phyloP scores from a whole-genome alignment of 352 stramenopile species.

The Phytophthora melonis region DNA sequence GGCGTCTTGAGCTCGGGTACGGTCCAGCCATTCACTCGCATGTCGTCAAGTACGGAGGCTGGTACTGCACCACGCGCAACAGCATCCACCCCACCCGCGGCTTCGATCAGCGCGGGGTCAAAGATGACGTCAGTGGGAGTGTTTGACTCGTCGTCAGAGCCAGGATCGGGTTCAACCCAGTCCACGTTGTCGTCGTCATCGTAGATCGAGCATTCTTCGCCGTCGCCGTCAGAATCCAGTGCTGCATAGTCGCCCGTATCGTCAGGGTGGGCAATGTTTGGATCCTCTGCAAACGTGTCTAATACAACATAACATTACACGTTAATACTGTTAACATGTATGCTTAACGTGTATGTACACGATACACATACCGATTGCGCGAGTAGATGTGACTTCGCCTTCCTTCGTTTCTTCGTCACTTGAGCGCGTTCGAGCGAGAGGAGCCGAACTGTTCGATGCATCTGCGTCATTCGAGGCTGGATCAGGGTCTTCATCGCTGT shows the following conservation, averaged over 20 bases:
- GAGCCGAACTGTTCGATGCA: not conserved
- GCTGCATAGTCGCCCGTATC: not conserved
- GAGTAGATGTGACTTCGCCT: not conserved
- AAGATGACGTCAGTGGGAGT: slow-evolving; percentile 2
- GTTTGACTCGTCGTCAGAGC: not conserved
- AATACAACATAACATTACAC: slow-evolving; percentile 11
- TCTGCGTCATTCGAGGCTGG: not conserved
- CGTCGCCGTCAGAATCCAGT: slow-evolving; percentile 18
- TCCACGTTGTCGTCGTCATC: slow-evolving; percentile 12
- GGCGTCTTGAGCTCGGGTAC: not conserved
- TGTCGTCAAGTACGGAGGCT: not conserved
- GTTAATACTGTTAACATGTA: slow-evolving; percentile 9
- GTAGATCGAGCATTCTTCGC: not conserved
- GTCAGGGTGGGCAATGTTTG: not conserved
- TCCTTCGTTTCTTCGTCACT: not conserved
- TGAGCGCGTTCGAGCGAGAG: not conserved
- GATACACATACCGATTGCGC: not conserved
- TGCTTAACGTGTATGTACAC: slow-evolving; percentile 13
- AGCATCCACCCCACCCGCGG: not conserved
- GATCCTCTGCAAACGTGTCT: slow-evolving; percentile 3
- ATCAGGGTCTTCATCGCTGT: not conserved
- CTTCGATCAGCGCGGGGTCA: slow-evolving; percentile 4
- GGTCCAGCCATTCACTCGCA: slow-evolving; percentile 3
- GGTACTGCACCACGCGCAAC: not conserved
- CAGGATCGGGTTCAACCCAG: not conserved